phyloP scores from a whole-genome alignment of 192 early-diverging fungal genomes.

The Helicostylum pulchrum region DNA sequence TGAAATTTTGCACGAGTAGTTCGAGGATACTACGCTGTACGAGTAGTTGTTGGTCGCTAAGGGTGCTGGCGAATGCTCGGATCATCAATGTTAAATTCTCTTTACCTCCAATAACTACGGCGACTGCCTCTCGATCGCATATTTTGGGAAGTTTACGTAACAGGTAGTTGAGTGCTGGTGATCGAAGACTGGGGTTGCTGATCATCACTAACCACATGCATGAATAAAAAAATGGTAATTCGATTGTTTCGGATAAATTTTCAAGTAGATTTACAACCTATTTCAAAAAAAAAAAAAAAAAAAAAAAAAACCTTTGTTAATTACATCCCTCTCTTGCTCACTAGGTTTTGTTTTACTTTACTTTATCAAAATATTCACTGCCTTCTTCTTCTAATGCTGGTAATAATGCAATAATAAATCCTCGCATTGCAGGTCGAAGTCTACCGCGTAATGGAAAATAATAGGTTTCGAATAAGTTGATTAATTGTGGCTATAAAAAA shows the following conservation, averaged over 20 bases:
- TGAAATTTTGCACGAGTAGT: conserved; percentile 71
- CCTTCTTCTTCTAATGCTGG: conserved; percentile 88
- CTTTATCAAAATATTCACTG: conserved; percentile 78
- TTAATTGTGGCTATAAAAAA: conserved; percentile 63
- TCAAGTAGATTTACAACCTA: conserved; percentile 61
- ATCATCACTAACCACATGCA: conserved; percentile 82
- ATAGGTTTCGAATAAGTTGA: conserved; percentile 71
- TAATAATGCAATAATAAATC: conserved; percentile 75
- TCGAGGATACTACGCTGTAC: conserved; percentile 85
- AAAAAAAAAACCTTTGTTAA: not conserved
- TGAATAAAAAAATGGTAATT: conserved; percentile 75
- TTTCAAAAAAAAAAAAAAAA: not conserved
- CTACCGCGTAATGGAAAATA: conserved; percentile 70
- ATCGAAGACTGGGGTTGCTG: conserved; percentile 60
- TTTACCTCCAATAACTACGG: conserved; percentile 56
- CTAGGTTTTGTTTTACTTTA: conserved; percentile 26
- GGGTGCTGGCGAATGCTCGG: conserved; percentile 67
- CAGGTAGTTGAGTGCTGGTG: conserved; percentile 77
- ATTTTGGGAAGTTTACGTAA: conserved; percentile 69
- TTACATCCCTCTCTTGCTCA: not conserved
- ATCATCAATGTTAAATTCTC: conserved; percentile 68
- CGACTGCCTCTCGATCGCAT: conserved; percentile 60
- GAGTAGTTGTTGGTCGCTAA: conserved; percentile 72
- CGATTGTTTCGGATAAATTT: conserved; percentile 60
- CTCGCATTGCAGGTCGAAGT: conserved; percentile 74